Evolutionary conservation across 306 rosid species (phyloP).

Genomic region (Cicer judaicum): DNA sequence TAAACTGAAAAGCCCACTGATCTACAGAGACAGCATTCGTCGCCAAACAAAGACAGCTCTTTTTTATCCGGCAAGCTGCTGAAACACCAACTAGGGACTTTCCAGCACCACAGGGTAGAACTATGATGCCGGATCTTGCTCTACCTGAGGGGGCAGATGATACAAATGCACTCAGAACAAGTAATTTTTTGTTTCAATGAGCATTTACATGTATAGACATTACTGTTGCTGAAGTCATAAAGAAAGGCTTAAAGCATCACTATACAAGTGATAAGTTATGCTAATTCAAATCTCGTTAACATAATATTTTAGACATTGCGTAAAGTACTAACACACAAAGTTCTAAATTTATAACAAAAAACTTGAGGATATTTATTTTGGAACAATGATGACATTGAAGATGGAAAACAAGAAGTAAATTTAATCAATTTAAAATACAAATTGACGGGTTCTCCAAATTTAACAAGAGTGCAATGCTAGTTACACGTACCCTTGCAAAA

Average conservation of each 20-base stretch:
- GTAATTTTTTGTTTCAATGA: slow-evolving; percentile 14
- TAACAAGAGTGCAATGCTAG: slow-evolving; percentile 30
- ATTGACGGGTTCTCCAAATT: slow-evolving; percentile 17
- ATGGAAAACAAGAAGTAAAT: slow-evolving; percentile 11
- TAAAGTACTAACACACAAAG: slow-evolving; percentile 23
- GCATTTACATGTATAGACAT: slow-evolving; percentile 28
- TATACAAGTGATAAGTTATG: neutral
- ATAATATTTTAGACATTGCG: slow-evolving; percentile 9
- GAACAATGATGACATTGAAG: neutral
- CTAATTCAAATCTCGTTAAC: slow-evolving; percentile 1
- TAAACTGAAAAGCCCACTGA: slow-evolving; percentile 99
- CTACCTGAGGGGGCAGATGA: slow-evolving; percentile 64
- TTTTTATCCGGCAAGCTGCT: slow-evolving; percentile 89
- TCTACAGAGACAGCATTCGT: slow-evolving; percentile 98
- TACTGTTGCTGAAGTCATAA: slow-evolving; percentile 34
- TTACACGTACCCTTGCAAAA: slow-evolving; percentile 29
- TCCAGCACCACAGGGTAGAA: slow-evolving; percentile 97
- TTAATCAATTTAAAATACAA: slow-evolving; percentile 16
- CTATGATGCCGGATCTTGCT: slow-evolving; percentile 98
- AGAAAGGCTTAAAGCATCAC: slow-evolving; percentile 17
- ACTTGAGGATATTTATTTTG: neutral
- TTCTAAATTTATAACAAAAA: neutral
- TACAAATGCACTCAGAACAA: slow-evolving; percentile 28
- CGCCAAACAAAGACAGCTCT: slow-evolving; percentile 97
- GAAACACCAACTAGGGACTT: slow-evolving; percentile 98